These are phyloP conservation scores for Malassezia slooffiae DNA, from an alignment of 1,284 basidiomycete genomes.

Conservation along the genomic window DNA sequence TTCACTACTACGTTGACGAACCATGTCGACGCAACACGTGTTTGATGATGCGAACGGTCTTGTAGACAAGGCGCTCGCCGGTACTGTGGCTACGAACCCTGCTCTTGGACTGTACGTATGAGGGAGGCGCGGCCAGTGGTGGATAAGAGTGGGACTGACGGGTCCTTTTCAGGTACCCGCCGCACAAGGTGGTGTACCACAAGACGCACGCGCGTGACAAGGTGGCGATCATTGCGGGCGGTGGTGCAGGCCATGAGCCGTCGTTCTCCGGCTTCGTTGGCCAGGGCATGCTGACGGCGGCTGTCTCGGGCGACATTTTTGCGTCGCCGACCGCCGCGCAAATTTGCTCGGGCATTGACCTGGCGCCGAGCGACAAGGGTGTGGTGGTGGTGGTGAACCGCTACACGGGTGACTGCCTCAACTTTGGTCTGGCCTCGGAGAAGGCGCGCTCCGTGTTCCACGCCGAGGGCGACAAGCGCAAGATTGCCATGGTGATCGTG, in stretches of 20 bases:
- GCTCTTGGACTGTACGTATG: constrained; percentile 34
- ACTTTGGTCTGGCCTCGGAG: constrained; percentile 49
- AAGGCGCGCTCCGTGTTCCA: constrained; percentile 41
- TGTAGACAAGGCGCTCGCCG: constrained; percentile 38
- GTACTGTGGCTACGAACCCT: constrained; percentile 40
- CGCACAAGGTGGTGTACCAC: constrained; percentile 44
- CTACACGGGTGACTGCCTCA: constrained; percentile 50
- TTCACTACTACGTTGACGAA: too few relatives aligned
- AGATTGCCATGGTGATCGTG: constrained; percentile 50
- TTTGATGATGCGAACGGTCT: constrained; percentile 40
- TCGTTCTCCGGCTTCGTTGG: constrained; percentile 48
- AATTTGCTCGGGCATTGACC: constrained; percentile 49
- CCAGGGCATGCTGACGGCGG: constrained; percentile 48
- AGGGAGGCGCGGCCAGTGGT: background rate
- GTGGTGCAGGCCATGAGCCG: constrained; percentile 51
- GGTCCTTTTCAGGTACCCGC: constrained; percentile 22
- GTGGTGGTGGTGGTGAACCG: constrained; percentile 48
- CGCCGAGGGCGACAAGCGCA: constrained; percentile 34
- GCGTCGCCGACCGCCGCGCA: constrained; percentile 51
- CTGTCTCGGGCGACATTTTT: constrained; percentile 51
- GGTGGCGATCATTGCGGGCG: constrained; percentile 50
- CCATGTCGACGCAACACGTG: constrained; percentile 45
- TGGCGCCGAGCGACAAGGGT: constrained; percentile 49
- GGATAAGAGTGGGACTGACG: background rate
- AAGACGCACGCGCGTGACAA: constrained; percentile 45